phyloP scores from a whole-genome alignment of 345 rosid genomes.

The Eucalyptus coolabah region DNA sequence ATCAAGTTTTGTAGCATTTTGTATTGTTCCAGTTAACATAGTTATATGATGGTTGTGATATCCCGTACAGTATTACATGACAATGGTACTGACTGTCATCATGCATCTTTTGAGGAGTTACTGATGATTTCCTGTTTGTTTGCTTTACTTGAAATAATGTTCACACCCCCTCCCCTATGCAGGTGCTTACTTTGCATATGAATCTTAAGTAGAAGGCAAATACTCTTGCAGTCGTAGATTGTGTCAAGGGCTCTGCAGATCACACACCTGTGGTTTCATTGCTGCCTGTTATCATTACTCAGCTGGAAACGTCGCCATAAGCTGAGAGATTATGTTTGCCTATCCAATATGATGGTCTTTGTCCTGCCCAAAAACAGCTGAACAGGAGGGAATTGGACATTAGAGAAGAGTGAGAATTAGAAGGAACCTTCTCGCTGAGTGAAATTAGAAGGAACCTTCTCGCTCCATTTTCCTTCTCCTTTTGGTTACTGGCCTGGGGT shows the following conservation, averaged over 20 bases:
- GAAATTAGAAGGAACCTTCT: neutral
- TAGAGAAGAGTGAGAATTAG: neutral
- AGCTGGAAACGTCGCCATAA: neutral
- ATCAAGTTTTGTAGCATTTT: neutral
- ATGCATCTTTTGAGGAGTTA: neutral
- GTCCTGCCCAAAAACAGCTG: neutral
- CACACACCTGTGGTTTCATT: neutral
- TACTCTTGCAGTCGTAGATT: neutral
- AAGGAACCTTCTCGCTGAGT: neutral
- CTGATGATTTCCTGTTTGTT: neutral
- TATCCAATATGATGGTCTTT: neutral
- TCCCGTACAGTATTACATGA: neutral
- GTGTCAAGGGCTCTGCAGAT: neutral
- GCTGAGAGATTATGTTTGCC: neutral
- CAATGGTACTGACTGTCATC: neutral
- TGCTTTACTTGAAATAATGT: neutral
- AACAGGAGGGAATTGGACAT: neutral
- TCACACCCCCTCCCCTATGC: accelerated
- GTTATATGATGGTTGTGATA: neutral
- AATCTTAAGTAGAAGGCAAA: neutral
- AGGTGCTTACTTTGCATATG: neutral
- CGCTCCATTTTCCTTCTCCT: neutral
- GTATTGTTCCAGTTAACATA: neutral
- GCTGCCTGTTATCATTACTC: neutral
- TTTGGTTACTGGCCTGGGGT: neutral